Evolutionary conservation across 148 eudicot genomes (phyloP).

Genomic region (Rheum nobile): DNA sequence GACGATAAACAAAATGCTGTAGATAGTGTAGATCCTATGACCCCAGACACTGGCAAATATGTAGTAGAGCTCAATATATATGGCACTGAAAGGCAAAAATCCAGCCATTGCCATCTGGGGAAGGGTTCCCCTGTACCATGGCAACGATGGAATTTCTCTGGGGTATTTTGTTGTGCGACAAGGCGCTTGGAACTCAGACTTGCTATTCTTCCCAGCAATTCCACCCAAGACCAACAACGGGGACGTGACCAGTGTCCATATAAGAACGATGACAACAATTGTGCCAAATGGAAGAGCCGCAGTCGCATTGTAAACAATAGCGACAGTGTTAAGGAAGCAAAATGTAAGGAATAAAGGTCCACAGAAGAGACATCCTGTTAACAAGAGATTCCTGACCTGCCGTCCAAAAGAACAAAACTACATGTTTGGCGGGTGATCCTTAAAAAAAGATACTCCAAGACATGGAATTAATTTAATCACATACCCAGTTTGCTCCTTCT

Average conservation of each 20-base stretch:
- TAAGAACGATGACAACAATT: slow-evolving; percentile 12
- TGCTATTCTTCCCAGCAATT: slow-evolving; percentile 15
- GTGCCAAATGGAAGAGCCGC: slow-evolving; percentile 14
- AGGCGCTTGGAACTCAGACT: slow-evolving; percentile 13
- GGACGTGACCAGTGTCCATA: slow-evolving; percentile 13
- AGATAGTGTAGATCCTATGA: slow-evolving; percentile 9
- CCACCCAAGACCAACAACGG: slow-evolving; percentile 12
- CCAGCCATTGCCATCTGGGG: slow-evolving; percentile 18
- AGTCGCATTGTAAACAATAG: slow-evolving; percentile 11
- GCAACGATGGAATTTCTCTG: slow-evolving; percentile 13
- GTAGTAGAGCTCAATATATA: slow-evolving; percentile 11
- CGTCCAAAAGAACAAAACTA: neutral
- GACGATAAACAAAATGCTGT: slow-evolving; percentile 6
- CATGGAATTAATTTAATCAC: neutral
- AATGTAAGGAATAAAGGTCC: slow-evolving; percentile 13
- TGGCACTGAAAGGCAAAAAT: slow-evolving; percentile 15
- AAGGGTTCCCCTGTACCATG: slow-evolving; percentile 12
- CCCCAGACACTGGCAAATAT: slow-evolving; percentile 9
- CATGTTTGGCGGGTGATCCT: neutral
- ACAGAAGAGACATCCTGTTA: slow-evolving; percentile 13
- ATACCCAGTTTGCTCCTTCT: slow-evolving; percentile 15
- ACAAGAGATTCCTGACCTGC: slow-evolving; percentile 14
- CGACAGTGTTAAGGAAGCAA: slow-evolving; percentile 14
- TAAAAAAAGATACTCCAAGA: neutral
- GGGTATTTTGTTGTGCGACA: slow-evolving; percentile 15